Percentiles rank a stretch among this genome's conserved stretches.
phyloP scores from a whole-genome alignment of 768 basidiomycete genomes.

The Sporobolomyces roseus region DNA sequence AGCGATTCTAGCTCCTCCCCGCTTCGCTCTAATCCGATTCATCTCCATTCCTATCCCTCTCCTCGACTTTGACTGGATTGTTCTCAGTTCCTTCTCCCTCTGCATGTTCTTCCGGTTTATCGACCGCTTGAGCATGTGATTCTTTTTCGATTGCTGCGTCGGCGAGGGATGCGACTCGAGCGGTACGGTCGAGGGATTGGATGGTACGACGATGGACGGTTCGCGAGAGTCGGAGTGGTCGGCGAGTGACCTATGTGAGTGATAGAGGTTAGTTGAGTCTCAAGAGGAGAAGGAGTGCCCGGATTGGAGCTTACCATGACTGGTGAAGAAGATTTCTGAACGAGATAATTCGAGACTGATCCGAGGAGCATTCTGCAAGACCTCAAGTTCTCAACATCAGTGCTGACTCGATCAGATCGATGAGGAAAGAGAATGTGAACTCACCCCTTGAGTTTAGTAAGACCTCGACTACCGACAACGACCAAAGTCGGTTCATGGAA shows the following conservation, averaged over 20 bases:
- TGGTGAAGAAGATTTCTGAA: slow-evolving; percentile 40
- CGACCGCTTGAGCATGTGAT: slow-evolving; percentile 33
- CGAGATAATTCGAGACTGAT: slow-evolving; percentile 41
- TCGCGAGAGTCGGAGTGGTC: slow-evolving; percentile 36
- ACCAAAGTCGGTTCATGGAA: slow-evolving; percentile 46
- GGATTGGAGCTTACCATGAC: slow-evolving; percentile 25
- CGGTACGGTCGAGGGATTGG: slow-evolving; percentile 36
- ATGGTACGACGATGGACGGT: slow-evolving; percentile 35
- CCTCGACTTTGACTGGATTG: slow-evolving; percentile 6
- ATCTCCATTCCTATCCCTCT: not conserved
- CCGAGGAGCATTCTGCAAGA: slow-evolving; percentile 42
- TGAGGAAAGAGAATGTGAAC: not conserved
- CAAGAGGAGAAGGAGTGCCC: not conserved
- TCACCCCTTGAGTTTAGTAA: slow-evolving; percentile 43
- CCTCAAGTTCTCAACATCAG: not conserved
- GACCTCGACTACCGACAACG: slow-evolving; percentile 44
- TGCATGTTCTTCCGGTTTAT: slow-evolving; percentile 16
- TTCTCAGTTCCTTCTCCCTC: slow-evolving; percentile 10
- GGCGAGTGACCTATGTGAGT: slow-evolving; percentile 38
- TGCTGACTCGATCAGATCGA: no score
- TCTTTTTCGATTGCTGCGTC: slow-evolving; percentile 43
- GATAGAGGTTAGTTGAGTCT: not conserved
- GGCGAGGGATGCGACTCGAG: slow-evolving; percentile 34
- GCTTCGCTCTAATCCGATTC: slow-evolving; percentile 6
- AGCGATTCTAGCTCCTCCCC: not conserved